Percentiles rank a stretch among this genome's conserved stretches.
Evolutionary conservation across 768 basidiomycete genomes (phyloP).

Genomic region (Candolleomyces aberdarensis): DNA sequence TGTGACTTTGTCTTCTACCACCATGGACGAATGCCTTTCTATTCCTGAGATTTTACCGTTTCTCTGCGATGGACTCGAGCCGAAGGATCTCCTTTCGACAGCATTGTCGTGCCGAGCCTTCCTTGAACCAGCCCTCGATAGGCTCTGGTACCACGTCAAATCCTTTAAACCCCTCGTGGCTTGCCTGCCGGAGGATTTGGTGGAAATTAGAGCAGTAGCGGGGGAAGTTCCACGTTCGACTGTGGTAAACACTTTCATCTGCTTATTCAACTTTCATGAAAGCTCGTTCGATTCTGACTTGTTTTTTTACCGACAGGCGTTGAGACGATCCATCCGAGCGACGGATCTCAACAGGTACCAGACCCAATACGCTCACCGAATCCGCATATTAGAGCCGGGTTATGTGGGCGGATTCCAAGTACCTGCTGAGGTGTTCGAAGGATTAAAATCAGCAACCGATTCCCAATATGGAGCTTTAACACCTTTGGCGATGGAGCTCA

Average conservation of each 20-base stretch:
- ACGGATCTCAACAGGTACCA: not conserved
- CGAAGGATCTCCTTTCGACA: not conserved
- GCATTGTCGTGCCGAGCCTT: slow-evolving; percentile 9
- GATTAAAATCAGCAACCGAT: too few species aligned
- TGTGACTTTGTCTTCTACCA: too few species aligned
- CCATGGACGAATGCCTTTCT: not conserved
- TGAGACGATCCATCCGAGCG: not conserved
- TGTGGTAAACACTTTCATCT: not conserved
- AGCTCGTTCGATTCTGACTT: not conserved
- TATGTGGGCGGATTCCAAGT: too few species aligned
- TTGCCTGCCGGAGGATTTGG: not conserved
- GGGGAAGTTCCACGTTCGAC: not conserved
- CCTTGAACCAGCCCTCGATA: slow-evolving; percentile 4
- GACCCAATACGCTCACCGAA: not conserved
- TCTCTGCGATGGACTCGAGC: not conserved
- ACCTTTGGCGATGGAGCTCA: too few species aligned
- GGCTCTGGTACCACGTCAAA: not conserved
- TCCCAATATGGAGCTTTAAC: too few species aligned
- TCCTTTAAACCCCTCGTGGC: not conserved
- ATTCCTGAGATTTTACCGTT: not conserved
- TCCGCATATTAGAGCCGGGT: too few species aligned
- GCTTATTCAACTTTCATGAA: not conserved
- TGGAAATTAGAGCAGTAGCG: not conserved
- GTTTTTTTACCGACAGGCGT: not conserved
- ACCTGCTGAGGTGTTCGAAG: too few species aligned